These are phyloP conservation scores for Malassezia restricta DNA, from an alignment of 1,284 basidiomycete species.

Conservation along the genomic window DNA sequence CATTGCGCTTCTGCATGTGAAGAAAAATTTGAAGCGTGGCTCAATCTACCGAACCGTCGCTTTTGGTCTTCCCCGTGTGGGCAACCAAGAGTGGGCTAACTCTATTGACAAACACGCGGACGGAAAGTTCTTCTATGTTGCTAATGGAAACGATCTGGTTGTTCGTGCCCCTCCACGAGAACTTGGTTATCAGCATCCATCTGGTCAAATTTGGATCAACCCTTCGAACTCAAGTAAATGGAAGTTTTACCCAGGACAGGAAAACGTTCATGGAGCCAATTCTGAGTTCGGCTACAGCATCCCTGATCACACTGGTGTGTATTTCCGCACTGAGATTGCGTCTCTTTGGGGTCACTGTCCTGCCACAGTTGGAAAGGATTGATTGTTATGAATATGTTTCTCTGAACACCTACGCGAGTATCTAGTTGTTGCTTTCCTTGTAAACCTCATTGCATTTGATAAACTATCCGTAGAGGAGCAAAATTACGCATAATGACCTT, in stretches of 20 bases:
- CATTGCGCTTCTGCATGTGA: neutral
- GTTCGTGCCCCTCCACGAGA: slow-evolving; percentile 12
- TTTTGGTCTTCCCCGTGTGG: slow-evolving; percentile 15
- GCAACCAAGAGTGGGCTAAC: slow-evolving; percentile 17
- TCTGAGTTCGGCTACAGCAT: slow-evolving; percentile 3
- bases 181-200: slow-evolving; percentile 16
- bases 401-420: too few relatives aligned
- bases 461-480: too few relatives aligned
- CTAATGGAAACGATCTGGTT: slow-evolving; percentile 14
- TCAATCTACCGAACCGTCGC: slow-evolving; percentile 6
- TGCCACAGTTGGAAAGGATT: neutral
- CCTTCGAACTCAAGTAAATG: slow-evolving; percentile 13
- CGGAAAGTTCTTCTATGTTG: slow-evolving; percentile 8
- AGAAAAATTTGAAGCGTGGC: slow-evolving; percentile 16
- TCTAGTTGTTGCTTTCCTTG: too few relatives aligned
- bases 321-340: slow-evolving; percentile 10
- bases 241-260: slow-evolving; percentile 16
- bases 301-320: slow-evolving; percentile 14
- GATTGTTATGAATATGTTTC: too few relatives aligned
- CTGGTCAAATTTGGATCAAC: slow-evolving; percentile 17
- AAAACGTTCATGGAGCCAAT: slow-evolving; percentile 14
- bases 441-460: too few relatives aligned
- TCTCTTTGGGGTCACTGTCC: slow-evolving; percentile 7
- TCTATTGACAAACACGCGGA: slow-evolving; percentile 5
- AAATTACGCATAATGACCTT: too few relatives aligned